Evolutionary conservation across 2,329 filamentous ascomycete species (phyloP).

Genomic region (Trichoderma brevicompactum): DNA sequence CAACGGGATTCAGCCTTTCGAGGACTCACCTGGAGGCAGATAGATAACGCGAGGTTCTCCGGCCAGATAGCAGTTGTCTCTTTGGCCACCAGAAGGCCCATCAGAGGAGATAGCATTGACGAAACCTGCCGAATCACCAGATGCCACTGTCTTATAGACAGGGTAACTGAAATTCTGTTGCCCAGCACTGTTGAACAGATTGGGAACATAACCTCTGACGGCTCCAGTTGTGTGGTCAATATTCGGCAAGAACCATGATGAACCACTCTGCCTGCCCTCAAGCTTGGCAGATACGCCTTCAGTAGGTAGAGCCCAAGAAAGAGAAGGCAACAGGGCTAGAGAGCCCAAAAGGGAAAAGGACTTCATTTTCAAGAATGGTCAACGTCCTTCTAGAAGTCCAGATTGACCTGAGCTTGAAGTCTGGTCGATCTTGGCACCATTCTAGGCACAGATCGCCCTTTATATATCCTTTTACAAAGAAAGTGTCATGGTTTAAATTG

Average conservation of each 20-base stretch:
- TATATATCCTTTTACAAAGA: constrained; percentile 3
- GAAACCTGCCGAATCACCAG: constrained; percentile 27
- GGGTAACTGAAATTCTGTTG: constrained; percentile 31
- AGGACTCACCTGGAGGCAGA: constrained; percentile 30
- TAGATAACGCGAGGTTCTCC: constrained; percentile 33
- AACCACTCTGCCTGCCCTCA: constrained; percentile 25
- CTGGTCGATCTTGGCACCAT: neutral
- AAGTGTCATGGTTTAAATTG: neutral
- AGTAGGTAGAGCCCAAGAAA: constrained; percentile 23
- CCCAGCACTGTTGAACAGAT: constrained; percentile 27
- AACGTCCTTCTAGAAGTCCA: constrained; percentile 16
- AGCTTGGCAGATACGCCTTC: constrained; percentile 9
- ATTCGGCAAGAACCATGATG: constrained; percentile 34
- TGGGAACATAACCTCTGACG: constrained; percentile 32
- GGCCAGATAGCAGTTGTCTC: constrained; percentile 33
- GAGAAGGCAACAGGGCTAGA: constrained; percentile 19
- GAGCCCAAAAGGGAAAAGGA: constrained; percentile 27
- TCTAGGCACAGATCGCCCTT: constrained; percentile 22
- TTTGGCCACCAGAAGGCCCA: constrained; percentile 28
- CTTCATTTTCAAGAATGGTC: constrained; percentile 25
- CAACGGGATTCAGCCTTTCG: neutral
- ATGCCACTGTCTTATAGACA: constrained; percentile 30
- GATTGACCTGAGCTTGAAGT: constrained; percentile 16
- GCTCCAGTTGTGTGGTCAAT: constrained; percentile 32
- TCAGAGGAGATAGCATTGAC: constrained; percentile 28